These are phyloP conservation scores for Tephrocybe sp. DNA, from an alignment of 768 basidiomycete genomes.

Conservation along the genomic window DNA sequence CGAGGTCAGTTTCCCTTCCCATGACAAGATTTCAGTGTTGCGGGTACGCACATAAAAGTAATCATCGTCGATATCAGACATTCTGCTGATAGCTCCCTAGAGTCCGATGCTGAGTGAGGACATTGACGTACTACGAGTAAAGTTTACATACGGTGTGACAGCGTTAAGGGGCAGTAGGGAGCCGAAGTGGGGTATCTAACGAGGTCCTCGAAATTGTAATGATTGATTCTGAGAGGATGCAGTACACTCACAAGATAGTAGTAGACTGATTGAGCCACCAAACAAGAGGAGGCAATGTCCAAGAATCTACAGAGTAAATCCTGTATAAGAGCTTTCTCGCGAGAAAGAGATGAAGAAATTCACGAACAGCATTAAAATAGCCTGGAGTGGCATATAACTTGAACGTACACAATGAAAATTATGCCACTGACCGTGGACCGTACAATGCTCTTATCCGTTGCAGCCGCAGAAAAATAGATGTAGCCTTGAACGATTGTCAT, in stretches of 20 bases:
- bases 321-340: not conserved
- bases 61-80: slow-evolving; percentile 40
- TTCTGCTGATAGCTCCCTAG: slow-evolving; percentile 36
- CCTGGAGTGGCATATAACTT: slow-evolving; percentile 13
- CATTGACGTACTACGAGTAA: not conserved
- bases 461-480: slow-evolving; percentile 31
- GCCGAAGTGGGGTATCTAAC: slow-evolving; percentile 42
- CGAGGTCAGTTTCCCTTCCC: not conserved
- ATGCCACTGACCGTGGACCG: slow-evolving; percentile 23
- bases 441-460: slow-evolving; percentile 24
- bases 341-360: not conserved
- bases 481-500: slow-evolving; percentile 40
- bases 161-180: slow-evolving; percentile 33
- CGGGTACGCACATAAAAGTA: slow-evolving; percentile 35
- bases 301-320: slow-evolving; percentile 22
- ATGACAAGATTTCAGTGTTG: not conserved
- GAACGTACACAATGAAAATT: not conserved
- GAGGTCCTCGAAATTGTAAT: not conserved
- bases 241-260: slow-evolving; percentile 35
- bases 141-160: slow-evolving; percentile 34
- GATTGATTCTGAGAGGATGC: not conserved
- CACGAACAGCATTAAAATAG: slow-evolving; percentile 26
- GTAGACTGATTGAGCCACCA: slow-evolving; percentile 42
- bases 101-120: not conserved
- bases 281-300: slow-evolving; percentile 34